phyloP scores from a whole-genome alignment of 106 monocot species.

The Chionographis japonica region DNA sequence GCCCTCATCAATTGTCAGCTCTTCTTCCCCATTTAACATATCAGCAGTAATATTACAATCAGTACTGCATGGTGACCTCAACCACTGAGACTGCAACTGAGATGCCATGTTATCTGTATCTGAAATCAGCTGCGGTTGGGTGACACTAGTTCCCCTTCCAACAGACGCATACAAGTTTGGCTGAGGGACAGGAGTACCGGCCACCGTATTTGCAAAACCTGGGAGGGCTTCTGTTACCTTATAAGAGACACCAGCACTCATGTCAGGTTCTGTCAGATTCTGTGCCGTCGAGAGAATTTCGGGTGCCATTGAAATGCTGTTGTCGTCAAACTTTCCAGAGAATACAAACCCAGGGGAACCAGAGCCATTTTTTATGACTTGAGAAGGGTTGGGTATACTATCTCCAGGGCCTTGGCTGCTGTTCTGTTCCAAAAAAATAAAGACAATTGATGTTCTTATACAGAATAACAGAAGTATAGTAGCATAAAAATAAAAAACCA shows the following conservation, averaged over 20 bases:
- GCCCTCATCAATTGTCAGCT: constrained; percentile 71
- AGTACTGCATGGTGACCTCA: constrained; percentile 27
- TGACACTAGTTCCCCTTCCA: constrained; percentile 9
- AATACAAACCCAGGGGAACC: constrained; percentile 33
- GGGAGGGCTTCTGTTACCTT: constrained; percentile 31
- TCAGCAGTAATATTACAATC: constrained; percentile 33
- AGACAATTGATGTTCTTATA: neutral
- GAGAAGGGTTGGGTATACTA: constrained; percentile 35
- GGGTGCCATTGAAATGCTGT: constrained; percentile 26
- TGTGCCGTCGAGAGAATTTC: constrained; percentile 27
- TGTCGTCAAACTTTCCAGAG: constrained; percentile 27
- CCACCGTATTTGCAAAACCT: constrained; percentile 27
- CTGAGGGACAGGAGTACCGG: constrained; percentile 6
- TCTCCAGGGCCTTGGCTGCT: constrained; percentile 34
- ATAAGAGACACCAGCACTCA: constrained; percentile 22
- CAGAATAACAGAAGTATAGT: neutral
- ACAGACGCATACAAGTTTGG: constrained; percentile 21
- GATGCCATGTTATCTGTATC: constrained; percentile 38
- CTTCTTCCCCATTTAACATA: constrained; percentile 41
- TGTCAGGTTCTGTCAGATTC: constrained; percentile 32
- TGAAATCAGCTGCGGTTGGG: constrained; percentile 19
- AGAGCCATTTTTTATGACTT: constrained; percentile 30
- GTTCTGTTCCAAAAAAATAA: constrained; percentile 36
- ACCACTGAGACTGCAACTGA: constrained; percentile 42
- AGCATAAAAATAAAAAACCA: neutral